Conservation (phyloP, 1,284 basidiomycete genomes). For the Cutaneotrichosporon cavernicola region DNA sequence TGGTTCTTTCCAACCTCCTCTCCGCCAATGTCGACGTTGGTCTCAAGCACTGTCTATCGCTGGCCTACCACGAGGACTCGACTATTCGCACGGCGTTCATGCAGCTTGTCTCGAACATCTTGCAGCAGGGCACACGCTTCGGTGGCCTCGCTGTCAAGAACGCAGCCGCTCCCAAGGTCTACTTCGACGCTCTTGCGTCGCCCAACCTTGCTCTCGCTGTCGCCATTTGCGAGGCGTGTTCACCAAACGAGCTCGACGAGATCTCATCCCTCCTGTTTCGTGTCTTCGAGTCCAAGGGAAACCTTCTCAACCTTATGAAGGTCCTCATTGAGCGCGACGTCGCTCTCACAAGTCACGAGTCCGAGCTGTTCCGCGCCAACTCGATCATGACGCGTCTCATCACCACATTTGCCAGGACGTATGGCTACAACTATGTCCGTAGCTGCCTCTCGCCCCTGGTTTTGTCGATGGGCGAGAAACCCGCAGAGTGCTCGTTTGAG, state of each 20-base stretch:
- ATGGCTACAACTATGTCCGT: conserved; percentile 84
- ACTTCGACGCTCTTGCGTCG: conserved; percentile 34
- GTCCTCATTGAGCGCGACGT: conserved; percentile 82
- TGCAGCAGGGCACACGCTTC: conserved; percentile 67
- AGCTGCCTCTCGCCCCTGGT: conserved; percentile 73
- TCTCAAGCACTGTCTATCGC: conserved; percentile 78
- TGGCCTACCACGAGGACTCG: conserved; percentile 74
- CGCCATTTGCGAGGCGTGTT: conserved; percentile 81
- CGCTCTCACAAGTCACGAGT: conserved; percentile 69
- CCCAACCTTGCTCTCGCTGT: conserved; percentile 61
- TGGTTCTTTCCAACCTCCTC: conserved; percentile 77
- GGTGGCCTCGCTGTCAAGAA: conserved; percentile 35
- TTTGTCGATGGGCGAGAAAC: conserved; percentile 68
- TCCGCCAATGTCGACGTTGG: conserved; percentile 83
- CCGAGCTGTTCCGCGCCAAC: conserved; percentile 78
- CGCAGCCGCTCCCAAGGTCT: conserved; percentile 32
- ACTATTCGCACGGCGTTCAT: conserved; percentile 78
- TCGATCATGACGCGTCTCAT: conserved; percentile 79
- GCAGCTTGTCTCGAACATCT: conserved; percentile 80
- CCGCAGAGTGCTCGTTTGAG: conserved; percentile 72
- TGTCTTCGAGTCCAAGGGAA: conserved; percentile 70
- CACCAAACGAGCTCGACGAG: conserved; percentile 73
- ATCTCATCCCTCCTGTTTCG: conserved; percentile 77
- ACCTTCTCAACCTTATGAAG: conserved; percentile 72
- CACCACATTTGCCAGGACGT: conserved; percentile 77